Percentiles rank a stretch among this genome's conserved stretches.
These are phyloP conservation scores for Pterulicium gracile DNA, from an alignment of 1,284 basidiomycete species.

Conservation along the genomic window DNA sequence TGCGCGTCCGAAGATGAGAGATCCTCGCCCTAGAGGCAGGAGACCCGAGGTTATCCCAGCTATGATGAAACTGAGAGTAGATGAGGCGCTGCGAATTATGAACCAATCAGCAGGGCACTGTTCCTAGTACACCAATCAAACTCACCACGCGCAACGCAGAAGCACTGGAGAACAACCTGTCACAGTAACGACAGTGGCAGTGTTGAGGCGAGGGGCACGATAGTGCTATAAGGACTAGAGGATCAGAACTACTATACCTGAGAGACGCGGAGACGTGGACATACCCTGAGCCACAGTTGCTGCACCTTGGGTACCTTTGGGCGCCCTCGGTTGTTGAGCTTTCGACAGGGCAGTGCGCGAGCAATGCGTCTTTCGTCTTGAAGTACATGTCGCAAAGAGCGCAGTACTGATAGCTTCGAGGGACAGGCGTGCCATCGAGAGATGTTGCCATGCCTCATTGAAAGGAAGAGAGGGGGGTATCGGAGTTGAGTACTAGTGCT, in stretches of 20 bases:
- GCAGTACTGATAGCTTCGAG: slow-evolving; percentile 1
- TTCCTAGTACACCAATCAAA: not conserved
- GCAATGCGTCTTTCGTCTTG: not conserved
- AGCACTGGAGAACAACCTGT: not conserved
- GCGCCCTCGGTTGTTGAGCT: too few species aligned
- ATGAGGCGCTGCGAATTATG: not conserved
- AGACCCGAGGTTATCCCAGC: not conserved
- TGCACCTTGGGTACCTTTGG: too few species aligned
- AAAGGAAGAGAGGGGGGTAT: too few species aligned
- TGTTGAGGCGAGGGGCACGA: not conserved
- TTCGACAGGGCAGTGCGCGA: not conserved
- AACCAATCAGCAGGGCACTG: not conserved
- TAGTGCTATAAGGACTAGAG: too few species aligned
- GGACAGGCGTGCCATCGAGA: too few species aligned
- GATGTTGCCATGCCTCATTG: too few species aligned
- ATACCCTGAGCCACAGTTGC: too few species aligned
- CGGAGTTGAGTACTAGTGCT: too few species aligned
- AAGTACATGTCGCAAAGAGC: not conserved
- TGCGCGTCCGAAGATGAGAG: not conserved
- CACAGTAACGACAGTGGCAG: not conserved
- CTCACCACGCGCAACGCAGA: not conserved
- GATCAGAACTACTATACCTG: too few species aligned
- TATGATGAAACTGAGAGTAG: not conserved
- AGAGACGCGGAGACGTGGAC: too few species aligned
- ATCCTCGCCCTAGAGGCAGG: too few species aligned